Base-by-base conservation (phyloP, 805 yeast species). In the Candida maesae region DNA sequence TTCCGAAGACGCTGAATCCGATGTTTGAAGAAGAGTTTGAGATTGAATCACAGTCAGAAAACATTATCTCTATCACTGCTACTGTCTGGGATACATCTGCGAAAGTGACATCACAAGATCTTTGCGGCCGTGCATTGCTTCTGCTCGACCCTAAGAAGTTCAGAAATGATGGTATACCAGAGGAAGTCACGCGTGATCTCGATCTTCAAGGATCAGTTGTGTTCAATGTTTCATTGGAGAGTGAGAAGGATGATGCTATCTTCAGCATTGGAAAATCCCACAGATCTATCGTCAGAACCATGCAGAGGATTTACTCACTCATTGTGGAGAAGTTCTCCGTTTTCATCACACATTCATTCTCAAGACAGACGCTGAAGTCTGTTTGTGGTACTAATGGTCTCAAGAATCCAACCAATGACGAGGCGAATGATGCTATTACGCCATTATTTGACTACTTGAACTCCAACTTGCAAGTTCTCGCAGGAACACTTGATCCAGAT, bases 1-100 rank as follows among this genome's bases (percentile, higher is more conserved):
- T 84, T 4, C 67, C 70, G 23, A 76, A 76, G 39, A 76, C 80
- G 5, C 64, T 74, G 25, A 78, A 79, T 51, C 96, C 97, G 0
- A 76, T 73, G 13, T 91, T 95, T 95, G 85, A 86, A 53, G 96
- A 90, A 64, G 85, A 84, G 42, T 86, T 88, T 58, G 95, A 88
- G 58, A 44, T 65, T 20, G 64, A 56, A 24, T 53, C 69, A 3
- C 60, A 63, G 0, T 68, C 72, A 0, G 61, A 68, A 17, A 60
- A 71, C 2, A 56, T 73, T 2, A 63, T 71, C 27, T 68, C 76
- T 20, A 49, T 84, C 2, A 71, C 78, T 2, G 74, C 78, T 2
- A 79, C 82, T 2, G 74, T 85, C 1, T 86, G 95, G 95, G 82
- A 81, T 52, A 82, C 78, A 31, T 64, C 71, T 8, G 53, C 68